These are phyloP conservation scores for Suillus sp. DNA, from an alignment of 768 basidiomycete species.

Conservation along the genomic window DNA sequence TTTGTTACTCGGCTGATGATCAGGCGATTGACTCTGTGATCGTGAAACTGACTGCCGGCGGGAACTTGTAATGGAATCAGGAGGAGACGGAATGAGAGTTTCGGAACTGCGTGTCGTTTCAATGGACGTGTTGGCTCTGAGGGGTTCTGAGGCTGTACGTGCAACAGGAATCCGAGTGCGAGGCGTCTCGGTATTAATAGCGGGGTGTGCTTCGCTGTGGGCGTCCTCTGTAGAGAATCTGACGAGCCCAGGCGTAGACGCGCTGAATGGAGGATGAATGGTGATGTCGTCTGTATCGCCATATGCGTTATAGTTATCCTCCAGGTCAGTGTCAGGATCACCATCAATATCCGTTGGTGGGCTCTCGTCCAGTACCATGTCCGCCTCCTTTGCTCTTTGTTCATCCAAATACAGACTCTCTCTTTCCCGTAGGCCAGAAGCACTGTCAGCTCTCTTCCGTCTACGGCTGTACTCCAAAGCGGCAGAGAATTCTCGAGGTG, in stretches of 20 bases:
- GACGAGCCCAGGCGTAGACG: slow-evolving; percentile 22
- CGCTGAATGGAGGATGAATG: slow-evolving; percentile 20
- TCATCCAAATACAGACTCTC: slow-evolving; percentile 74
- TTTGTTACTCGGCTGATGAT: slow-evolving; percentile 32
- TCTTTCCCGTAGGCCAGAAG: slow-evolving; percentile 53
- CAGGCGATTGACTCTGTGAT: slow-evolving; percentile 36
- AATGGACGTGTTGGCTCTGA: slow-evolving; percentile 46
- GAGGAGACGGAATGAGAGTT: slow-evolving; percentile 39
- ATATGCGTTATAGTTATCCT: slow-evolving; percentile 47
- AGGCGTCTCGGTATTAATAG: slow-evolving; percentile 38
- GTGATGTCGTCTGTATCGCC: slow-evolving; percentile 18
- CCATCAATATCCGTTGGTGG: slow-evolving; percentile 76
- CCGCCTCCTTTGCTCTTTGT: slow-evolving; percentile 45
- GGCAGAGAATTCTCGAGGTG: slow-evolving; percentile 28
- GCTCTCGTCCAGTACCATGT: slow-evolving; percentile 70
- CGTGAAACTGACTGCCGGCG: slow-evolving; percentile 23
- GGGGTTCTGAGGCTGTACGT: slow-evolving; percentile 48
- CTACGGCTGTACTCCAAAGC: slow-evolving; percentile 31
- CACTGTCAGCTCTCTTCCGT: slow-evolving; percentile 68
- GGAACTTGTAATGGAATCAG: slow-evolving; percentile 34
- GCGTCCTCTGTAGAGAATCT: slow-evolving; percentile 29
- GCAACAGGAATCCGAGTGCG: slow-evolving; percentile 44
- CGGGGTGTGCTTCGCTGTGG: slow-evolving; percentile 44
- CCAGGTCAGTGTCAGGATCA: slow-evolving; percentile 41
- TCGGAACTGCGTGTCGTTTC: slow-evolving; percentile 43